Conservation (phyloP, 2,329 filamentous ascomycete genomes). For the Cercospora berteroae region DNA sequence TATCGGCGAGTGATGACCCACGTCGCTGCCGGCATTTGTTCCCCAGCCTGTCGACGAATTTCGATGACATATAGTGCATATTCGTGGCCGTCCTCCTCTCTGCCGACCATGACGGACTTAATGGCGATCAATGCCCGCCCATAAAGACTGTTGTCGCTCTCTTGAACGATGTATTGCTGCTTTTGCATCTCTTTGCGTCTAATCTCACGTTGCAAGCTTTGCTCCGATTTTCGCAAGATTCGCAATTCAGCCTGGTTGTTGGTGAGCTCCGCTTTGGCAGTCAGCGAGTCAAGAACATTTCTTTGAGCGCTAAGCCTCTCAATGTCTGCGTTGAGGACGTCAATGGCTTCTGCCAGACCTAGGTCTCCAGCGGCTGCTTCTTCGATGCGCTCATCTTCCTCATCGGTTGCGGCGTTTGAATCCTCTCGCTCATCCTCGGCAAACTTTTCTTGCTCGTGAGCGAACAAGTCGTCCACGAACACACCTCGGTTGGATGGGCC, state of each 20-base stretch:
- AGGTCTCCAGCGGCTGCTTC: slow-evolving; percentile 93
- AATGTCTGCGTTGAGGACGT: slow-evolving; percentile 82
- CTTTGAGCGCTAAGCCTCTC: slow-evolving; percentile 85
- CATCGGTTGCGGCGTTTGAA: slow-evolving; percentile 57
- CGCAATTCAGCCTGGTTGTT: slow-evolving; percentile 93
- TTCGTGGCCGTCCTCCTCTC: slow-evolving; percentile 87
- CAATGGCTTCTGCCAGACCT: slow-evolving; percentile 88
- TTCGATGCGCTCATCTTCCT: slow-evolving; percentile 78
- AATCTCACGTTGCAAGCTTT: slow-evolving; percentile 88
- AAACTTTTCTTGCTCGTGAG: slow-evolving; percentile 82
- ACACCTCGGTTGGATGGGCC: slow-evolving; percentile 84
- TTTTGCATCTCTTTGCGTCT: slow-evolving; percentile 91
- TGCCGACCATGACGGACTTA: slow-evolving; percentile 87
- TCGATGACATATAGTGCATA: slow-evolving; percentile 93
- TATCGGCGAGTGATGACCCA: slow-evolving; percentile 93
- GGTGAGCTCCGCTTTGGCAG: slow-evolving; percentile 90
- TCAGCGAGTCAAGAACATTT: slow-evolving; percentile 84
- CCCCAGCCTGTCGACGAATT: slow-evolving; percentile 82
- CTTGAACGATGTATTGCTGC: slow-evolving; percentile 95
- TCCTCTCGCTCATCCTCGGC: slow-evolving; percentile 84
- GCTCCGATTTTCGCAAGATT: slow-evolving; percentile 89
- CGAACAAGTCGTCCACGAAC: slow-evolving; percentile 90
- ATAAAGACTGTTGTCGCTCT: slow-evolving; percentile 95
- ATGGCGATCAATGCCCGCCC: slow-evolving; percentile 87
- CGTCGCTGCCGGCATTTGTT: slow-evolving; percentile 93